Conservation (phyloP, 495 filamentous ascomycete genomes). For the Talaromyces thailandensis region DNA sequence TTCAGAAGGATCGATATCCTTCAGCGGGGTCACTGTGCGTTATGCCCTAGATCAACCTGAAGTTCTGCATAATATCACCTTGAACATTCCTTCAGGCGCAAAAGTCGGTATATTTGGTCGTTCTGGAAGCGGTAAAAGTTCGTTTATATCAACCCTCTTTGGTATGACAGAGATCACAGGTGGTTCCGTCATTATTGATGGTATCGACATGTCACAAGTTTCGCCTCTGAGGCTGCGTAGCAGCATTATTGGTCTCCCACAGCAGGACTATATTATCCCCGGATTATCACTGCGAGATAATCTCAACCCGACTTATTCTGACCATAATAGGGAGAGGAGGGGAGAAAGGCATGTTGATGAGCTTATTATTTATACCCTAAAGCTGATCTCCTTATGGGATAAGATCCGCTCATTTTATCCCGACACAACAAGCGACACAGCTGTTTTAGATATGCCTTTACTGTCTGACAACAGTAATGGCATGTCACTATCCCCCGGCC, state of each 20-base stretch:
- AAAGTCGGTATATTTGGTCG: conserved; percentile 27
- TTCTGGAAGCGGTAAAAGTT: conserved; percentile 38
- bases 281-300: not conserved
- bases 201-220: conserved; percentile 33
- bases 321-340: not conserved
- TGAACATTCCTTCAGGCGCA: conserved; percentile 17
- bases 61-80: conserved; percentile 13
- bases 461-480: not conserved
- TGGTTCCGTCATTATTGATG: conserved; percentile 38
- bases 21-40: not conserved
- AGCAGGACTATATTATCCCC: not conserved
- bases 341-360: not conserved
- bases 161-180: conserved; percentile 37
- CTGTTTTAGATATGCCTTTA: not conserved
- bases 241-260: not conserved
- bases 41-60: not conserved
- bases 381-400: not conserved
- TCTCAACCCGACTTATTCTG: not conserved
- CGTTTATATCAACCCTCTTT: conserved; percentile 42
- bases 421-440: not conserved
- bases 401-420: not conserved
- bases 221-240: conserved; percentile 11
- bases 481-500: not conserved
- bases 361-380: not conserved
- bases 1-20: not conserved